phyloP scores from a whole-genome alignment of 78 protist species.

The Guillardia theta region DNA sequence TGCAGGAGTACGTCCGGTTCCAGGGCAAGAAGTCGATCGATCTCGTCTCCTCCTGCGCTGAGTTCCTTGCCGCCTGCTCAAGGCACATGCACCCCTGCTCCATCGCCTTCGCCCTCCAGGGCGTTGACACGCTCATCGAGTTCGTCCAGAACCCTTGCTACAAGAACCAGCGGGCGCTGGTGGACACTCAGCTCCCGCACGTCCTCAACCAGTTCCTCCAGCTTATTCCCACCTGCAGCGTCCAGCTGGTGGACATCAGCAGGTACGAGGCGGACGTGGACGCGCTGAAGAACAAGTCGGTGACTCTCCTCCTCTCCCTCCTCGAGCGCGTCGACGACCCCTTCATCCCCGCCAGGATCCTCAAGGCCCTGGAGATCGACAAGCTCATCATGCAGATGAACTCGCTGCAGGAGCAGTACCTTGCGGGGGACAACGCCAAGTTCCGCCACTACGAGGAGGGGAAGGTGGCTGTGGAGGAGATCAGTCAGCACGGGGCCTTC shows the following conservation, averaged over 20 bases:
- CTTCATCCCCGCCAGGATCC: background rate
- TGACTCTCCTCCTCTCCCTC: constrained; percentile 18
- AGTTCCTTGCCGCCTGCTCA: background rate
- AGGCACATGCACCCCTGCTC: background rate
- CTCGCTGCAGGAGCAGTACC: background rate
- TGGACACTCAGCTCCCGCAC: constrained; percentile 17
- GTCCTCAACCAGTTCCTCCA: constrained; percentile 12
- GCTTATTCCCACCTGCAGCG: background rate
- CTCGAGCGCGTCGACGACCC: background rate
- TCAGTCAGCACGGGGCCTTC: background rate
- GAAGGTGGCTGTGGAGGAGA: background rate
- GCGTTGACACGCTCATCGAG: constrained; percentile 9
- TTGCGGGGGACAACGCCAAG: background rate
- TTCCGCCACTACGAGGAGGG: background rate
- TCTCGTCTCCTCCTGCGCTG: background rate
- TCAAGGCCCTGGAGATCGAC: constrained; percentile 3
- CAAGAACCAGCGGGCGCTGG: background rate
- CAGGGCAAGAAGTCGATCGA: constrained; percentile 30
- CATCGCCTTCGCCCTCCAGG: background rate
- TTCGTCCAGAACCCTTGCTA: background rate
- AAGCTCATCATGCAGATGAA: background rate
- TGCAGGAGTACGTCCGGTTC: background rate
- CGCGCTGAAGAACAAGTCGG: background rate
- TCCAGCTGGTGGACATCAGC: background rate
- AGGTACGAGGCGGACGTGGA: background rate